Evolutionary conservation across 495 filamentous ascomycete genomes (phyloP), one percentile per base, ranked within the genome.

Genomic region (Xylaria intraflava): DNA sequence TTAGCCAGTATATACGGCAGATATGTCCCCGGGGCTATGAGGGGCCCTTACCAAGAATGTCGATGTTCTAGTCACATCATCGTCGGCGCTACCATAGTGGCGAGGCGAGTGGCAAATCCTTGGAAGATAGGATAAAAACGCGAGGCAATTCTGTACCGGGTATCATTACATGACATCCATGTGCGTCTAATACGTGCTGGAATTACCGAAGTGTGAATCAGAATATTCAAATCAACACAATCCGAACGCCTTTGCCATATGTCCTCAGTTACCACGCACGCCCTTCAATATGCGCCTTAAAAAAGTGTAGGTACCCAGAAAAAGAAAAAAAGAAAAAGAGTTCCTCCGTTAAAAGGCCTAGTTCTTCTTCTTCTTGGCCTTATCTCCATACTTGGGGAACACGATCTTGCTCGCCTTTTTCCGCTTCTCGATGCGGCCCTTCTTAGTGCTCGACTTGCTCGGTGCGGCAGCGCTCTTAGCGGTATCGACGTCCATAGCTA

Each of bases 361-460:
- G 46, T 72, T 69, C 66, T 61, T 73, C 47, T 65, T 72, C 44
- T 65, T 71, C 62, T 64, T 72, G 46, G 64, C 60, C 57, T 65
- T 74, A 51, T 75, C 73, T 30, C 74, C 69, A 38, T 72, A 72
- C 57, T 72, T 79, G 56, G 68, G 72, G 53, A 80, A 80, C 23
- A 79, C 75, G 39, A 80, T 74, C 31, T 71, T 69, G 51, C 64
- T 77, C 65, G 70, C 77, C 66, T 76, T 75, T 48, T 65, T 69
- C 46, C 71, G 66, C 66, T 75, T 76, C 62, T 71, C 65, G 42
- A 70, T 63, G 46, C 65, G 65, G 29, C 52, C 45, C 62, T 60
- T 66, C 71, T 73, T 75, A 47, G 56, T 53, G 17, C 33, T 53
- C 29, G 65, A 57, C 53, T 69, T 69, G 51, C 61, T 61, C 40